Evolutionary conservation across 2,329 filamentous ascomycete genomes (phyloP), one percentile per base, ranked within the genome.

Genomic region (Penicillium palitans): DNA sequence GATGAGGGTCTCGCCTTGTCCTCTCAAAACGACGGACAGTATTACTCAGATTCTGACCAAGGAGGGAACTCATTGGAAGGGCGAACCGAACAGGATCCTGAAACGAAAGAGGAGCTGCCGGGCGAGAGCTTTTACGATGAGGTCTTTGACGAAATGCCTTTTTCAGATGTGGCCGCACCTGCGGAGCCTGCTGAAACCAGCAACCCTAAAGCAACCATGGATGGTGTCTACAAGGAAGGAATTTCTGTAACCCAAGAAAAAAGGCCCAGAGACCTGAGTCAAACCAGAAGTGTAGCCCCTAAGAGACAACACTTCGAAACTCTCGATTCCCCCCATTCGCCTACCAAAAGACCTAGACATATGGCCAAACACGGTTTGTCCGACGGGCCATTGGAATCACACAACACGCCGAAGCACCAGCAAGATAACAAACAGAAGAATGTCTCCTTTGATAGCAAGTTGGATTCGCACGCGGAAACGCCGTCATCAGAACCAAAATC

Each of bases 1-100:
- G 87, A 93, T 64, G 87, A 91, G 65, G 77, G 78, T 31, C 81
- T 80, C 24, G 84, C 87, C 27, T 72, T 80, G 25, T 74, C 79
- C n/a, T 72, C 80, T 44, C 78, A 79, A 1, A 76, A 64, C 4
- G 75, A 78, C 33, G 72, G 70, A 13, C 67, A 72, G n/a, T 78
- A 77, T 59, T 69, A 70, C 37, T 79, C 75, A 15, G 77, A 79
- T 35, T 27, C 27, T 57, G 79, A 79, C 35, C 63, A 70, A 31
- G 69, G 66, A 46, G 70, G 70, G 37, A 70, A 72, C 25, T 35
- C 57, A 15, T 63, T 62, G 17, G 60, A 64, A 40, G 59, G 62
- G 21, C 60, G 59, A 54, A 40, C 42, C 0, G 53, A 55, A 12
- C 37, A 35, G 7, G 27, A 54, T 6, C 17, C n/a, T 17, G 59